Evolutionary conservation across 106 monocot species (phyloP), one percentile per base, ranked within the genome.

Genomic region (Cymbidium sinense): DNA sequence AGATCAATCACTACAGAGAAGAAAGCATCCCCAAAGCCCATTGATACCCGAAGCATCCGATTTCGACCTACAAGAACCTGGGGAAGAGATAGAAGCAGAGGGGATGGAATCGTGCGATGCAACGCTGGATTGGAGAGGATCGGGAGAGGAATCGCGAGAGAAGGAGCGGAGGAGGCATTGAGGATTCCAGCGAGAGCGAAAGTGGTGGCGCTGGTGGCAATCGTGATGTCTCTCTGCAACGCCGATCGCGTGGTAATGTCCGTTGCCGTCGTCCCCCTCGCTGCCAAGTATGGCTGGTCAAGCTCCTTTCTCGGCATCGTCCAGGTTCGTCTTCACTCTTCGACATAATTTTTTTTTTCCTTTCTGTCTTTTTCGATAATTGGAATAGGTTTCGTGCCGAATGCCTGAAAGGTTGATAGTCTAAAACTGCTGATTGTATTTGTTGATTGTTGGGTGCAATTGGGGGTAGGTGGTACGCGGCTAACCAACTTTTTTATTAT

Each of bases 231-330:
- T 41, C 92, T 95, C 70, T 95, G 95, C 88, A 95, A 95, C 84
- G 95, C 95, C 18, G 92, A 92, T 69, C 84, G 95, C 27, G 95
- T 95, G 39, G 92, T 95, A 27, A 95, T 95, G 92, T 95, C 95
- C 13, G 92, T 95, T 29, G 92, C 92, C 73, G 83, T 88, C 54
- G 90, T 95, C 37, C 95, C 95, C 30, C 85, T 95, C 79, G 88
- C 95, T 74, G 86, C 90, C 64, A 58, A 76, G 39, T 71, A 87
- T 70, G 92, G 87, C 73, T 95, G 95, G 95, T 86, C 90, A 54
- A 88, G 79, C 76, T 90, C 92, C 75, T 92, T 95, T 80, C 19
- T 89, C 2, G 95, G 95, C 12, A 86, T 95, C 76, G 92, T 95
- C 11, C 95, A 95, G 90, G 92, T 95, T 30, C 27, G 20, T 5